Percentiles rank a stretch among this genome's conserved stretches.
These are phyloP conservation scores for Exophiala calicioides DNA, from an alignment of 2,329 filamentous ascomycete genomes.

Conservation along the genomic window DNA sequence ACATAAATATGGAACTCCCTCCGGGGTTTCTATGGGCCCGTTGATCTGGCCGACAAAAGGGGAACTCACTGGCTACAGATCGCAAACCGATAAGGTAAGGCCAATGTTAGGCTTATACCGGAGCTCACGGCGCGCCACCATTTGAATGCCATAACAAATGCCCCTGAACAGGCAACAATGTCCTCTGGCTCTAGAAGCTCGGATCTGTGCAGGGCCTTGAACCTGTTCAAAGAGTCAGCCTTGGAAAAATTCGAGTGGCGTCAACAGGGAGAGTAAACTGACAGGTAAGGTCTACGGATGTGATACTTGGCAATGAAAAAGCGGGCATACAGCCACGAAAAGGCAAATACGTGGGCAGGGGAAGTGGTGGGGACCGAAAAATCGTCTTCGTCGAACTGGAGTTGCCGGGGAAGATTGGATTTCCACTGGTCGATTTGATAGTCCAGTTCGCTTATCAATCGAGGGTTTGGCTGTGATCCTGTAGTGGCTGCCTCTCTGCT, in stretches of 20 bases:
- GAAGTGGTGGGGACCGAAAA: neutral
- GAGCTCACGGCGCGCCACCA: neutral
- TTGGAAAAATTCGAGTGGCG: neutral
- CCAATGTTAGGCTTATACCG: neutral
- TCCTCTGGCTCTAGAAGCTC: neutral
- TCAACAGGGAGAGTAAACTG: neutral
- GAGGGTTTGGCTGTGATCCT: neutral
- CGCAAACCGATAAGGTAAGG: neutral
- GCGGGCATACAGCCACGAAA: neutral
- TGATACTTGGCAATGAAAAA: neutral
- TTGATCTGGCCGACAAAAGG: no score
- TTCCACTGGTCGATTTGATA: neutral
- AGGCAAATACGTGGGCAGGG: neutral
- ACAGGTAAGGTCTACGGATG: neutral
- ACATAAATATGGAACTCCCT: neutral
- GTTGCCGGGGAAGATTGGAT: neutral
- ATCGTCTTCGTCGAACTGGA: neutral
- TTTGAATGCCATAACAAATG: neutral
- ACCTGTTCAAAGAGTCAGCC: neutral
- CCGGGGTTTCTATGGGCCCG: no score
- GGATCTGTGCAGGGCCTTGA: neutral
- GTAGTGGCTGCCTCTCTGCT: neutral
- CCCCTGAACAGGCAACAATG: neutral
- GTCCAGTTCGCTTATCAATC: neutral
- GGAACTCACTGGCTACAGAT: neutral